These are phyloP conservation scores for Picochlorum sp. DNA, from an alignment of 139 green algal genomes.

Conservation along the genomic window DNA sequence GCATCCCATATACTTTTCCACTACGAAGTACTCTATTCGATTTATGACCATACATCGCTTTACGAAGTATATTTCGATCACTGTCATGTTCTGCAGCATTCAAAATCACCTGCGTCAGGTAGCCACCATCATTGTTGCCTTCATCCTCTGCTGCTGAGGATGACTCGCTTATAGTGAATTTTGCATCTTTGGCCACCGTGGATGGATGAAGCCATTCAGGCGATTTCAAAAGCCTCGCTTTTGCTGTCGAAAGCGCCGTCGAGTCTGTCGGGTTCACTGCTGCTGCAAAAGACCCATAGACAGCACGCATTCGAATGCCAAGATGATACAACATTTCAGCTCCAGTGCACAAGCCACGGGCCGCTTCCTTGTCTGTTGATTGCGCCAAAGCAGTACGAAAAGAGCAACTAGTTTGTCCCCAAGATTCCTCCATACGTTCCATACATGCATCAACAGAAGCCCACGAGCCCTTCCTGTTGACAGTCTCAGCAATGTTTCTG, in stretches of 20 bases:
- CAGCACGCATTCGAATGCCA: neutral
- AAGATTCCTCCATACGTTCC: neutral
- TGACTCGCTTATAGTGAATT: neutral
- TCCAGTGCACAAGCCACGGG: neutral
- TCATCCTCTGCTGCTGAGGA: neutral
- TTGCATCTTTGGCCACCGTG: neutral
- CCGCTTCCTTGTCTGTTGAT: neutral
- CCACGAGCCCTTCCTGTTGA: neutral
- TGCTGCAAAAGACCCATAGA: neutral
- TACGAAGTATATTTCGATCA: neutral
- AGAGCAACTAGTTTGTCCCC: neutral
- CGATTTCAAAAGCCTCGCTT: neutral
- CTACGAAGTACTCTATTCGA: neutral
- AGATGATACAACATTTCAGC: conserved; percentile 3
- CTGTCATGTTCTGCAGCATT: neutral
- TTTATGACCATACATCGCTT: neutral
- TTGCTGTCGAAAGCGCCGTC: neutral
- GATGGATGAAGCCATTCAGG: neutral
- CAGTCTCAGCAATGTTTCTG: neutral
- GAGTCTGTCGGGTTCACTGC: neutral
- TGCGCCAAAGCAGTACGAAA: neutral
- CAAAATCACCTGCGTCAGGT: neutral
- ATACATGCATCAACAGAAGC: neutral
- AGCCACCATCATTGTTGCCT: neutral
- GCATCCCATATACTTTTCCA: neutral